These are phyloP conservation scores for Sugiyamaella neomexicana DNA, from an alignment of 1,139 yeast genomes.

Conservation along the genomic window DNA sequence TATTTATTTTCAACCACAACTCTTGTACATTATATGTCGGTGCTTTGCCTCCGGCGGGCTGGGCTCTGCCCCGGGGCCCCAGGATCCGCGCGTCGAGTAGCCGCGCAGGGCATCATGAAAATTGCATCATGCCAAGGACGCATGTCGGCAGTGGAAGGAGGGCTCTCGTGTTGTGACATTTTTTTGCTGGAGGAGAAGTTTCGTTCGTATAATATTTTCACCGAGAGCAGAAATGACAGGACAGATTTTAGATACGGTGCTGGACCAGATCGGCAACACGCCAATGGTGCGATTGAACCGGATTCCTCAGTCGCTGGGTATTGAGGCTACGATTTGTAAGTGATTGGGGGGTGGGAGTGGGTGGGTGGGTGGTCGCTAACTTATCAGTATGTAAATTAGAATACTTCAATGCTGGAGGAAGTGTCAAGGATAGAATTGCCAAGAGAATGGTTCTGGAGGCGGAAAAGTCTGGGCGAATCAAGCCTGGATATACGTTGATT, in stretches of 20 bases:
- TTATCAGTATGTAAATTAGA: constrained; percentile 55
- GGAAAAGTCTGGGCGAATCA: constrained; percentile 72
- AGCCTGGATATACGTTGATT: constrained; percentile 82
- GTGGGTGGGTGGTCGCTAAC: constrained; percentile 6
- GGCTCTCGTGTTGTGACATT: not conserved
- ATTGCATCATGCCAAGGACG: not conserved
- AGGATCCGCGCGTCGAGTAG: not conserved
- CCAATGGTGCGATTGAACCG: constrained; percentile 74
- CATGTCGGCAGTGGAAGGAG: constrained; percentile 2
- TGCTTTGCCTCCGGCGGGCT: too few relatives aligned
- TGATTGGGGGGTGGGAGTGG: constrained; percentile 1
- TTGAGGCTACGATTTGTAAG: constrained; percentile 53
- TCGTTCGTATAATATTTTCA: too few relatives aligned
- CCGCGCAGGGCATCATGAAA: not conserved
- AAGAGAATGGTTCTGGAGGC: constrained; percentile 77
- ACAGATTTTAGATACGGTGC: constrained; percentile 35
- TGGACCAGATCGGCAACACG: constrained; percentile 80
- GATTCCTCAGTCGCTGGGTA: constrained; percentile 74
- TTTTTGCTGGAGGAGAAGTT: too few relatives aligned
- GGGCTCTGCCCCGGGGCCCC: not conserved
- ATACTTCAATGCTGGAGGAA: constrained; percentile 69
- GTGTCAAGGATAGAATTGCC: constrained; percentile 64
- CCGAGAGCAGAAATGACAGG: constrained; percentile 1
- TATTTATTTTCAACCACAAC: too few relatives aligned
- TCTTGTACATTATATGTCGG: too few relatives aligned